Conservation (phyloP, 495 filamentous ascomycete genomes). For the Chaetomium cochliodes region DNA sequence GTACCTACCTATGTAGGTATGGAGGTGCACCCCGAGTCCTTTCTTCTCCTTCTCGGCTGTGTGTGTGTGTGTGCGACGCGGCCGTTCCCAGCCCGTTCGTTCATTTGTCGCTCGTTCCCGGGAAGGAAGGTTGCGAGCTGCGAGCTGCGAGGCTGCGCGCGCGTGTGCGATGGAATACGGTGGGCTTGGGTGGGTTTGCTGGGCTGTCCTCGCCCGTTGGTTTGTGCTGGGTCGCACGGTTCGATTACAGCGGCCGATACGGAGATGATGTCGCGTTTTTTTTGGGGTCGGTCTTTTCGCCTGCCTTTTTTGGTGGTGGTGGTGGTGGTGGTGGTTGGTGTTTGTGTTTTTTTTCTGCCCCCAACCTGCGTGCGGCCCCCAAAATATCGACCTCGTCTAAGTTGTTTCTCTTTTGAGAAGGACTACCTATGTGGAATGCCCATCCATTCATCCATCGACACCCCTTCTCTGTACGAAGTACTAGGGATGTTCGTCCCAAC, state of each 20-base stretch:
- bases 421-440: too few species aligned
- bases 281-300: background rate
- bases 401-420: too few species aligned
- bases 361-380: too few species aligned
- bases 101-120: background rate
- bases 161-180: background rate
- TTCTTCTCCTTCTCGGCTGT: too few species aligned
- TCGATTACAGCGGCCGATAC: background rate
- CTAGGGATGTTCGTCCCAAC: background rate
- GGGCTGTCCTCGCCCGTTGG: background rate
- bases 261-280: too few species aligned
- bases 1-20: too few species aligned
- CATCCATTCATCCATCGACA: background rate
- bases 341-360: too few species aligned
- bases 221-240: background rate
- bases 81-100: background rate
- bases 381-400: too few species aligned
- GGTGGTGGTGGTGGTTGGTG: too few species aligned
- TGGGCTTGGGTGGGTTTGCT: background rate
- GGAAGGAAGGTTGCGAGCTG: slow-evolving; percentile 8
- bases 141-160: too few species aligned
- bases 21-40: background rate
- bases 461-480: background rate
- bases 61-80: background rate
- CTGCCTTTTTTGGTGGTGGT: background rate